These are phyloP conservation scores for Acacia pycnantha DNA, from an alignment of 331 rosid genomes.

Conservation along the genomic window DNA sequence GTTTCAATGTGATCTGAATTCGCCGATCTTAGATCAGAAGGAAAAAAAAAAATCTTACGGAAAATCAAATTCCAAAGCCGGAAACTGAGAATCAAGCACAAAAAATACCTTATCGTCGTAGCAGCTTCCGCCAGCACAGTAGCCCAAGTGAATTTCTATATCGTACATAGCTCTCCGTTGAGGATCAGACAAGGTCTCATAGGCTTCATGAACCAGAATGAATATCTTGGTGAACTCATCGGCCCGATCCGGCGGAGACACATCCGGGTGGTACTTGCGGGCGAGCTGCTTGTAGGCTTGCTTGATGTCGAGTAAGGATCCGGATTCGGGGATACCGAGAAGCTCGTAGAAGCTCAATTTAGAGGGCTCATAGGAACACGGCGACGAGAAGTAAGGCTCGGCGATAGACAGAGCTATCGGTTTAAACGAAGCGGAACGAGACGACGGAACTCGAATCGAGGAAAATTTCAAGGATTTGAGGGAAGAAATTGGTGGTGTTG, in stretches of 20 bases:
- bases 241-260: slow-evolving; percentile 79
- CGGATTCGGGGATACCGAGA: slow-evolving; percentile 67
- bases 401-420: slow-evolving; percentile 32
- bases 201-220: slow-evolving; percentile 79
- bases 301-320: slow-evolving; percentile 67
- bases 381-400: not conserved
- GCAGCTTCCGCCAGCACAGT: slow-evolving; percentile 47
- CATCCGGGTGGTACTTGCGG: slow-evolving; percentile 87
- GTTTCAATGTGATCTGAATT: not conserved
- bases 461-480: not conserved
- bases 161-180: slow-evolving; percentile 65
- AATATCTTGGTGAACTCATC: slow-evolving; percentile 79
- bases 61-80: not conserved
- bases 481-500: not conserved
- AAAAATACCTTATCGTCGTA: slow-evolving; percentile 42
- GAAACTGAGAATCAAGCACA: not conserved
- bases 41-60: not conserved
- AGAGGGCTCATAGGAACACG: not conserved
- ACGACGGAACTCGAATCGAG: slow-evolving; percentile 20
- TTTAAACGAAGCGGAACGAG: slow-evolving; percentile 23
- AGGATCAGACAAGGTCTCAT: slow-evolving; percentile 82
- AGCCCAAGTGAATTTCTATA: slow-evolving; percentile 59
- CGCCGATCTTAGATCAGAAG: not conserved
- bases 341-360: slow-evolving; percentile 61
- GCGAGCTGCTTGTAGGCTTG: slow-evolving; percentile 82